Base-by-base conservation (phyloP, 345 rosid species). In the Populus ilicifolia region DNA sequence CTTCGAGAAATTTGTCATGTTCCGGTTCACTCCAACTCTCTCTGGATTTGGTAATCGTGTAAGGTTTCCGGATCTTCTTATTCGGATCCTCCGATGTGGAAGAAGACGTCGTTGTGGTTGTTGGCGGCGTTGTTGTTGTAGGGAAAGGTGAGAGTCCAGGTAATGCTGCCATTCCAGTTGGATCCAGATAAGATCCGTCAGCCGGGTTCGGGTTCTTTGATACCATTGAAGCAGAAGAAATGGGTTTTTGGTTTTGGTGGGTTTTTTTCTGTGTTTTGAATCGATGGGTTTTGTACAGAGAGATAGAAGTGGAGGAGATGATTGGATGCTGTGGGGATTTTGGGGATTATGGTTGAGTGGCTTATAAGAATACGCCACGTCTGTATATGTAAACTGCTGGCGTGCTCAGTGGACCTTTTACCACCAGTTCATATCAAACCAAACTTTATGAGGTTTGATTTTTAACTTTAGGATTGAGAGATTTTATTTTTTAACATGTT, bases 21-120 rank as follows among this genome's bases (percentile, higher is more conserved):
- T 93, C 99, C 78, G 88, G 97, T 50, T 95, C 98, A 0, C 93
- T 92, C 99, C 99, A 93, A 85, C 87, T 95, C 92, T 95, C 99
- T 78, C 99, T 88, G 77, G 96, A 92, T 83, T 95, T 95, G 25
- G 94, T 93, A 70, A 93, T 92, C 1, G 97, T 95, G 83, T 95
- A 95, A 1, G 97, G 98, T 86, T 95, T 95, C 71, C 99, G 89
- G 59, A 90, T 83, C 89, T 93, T 95, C 97, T 84, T 88, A 77
- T 65, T 75, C 64, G 71, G 77, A 78, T 91, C 98, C 73, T 90
- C 97, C 13, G 79, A 25, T 23, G 64, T n/a, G 4, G 64, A 59
- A 77, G 65, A 82, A 44, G 87, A 41, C 33, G 41, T 50, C 76
- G 64, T 23, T 25, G 64, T 59, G 14, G 64, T n/a, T 25, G 64